These are phyloP conservation scores for Apiosordaria backusii DNA, from an alignment of 495 filamentous ascomycete species.

Conservation along the genomic window DNA sequence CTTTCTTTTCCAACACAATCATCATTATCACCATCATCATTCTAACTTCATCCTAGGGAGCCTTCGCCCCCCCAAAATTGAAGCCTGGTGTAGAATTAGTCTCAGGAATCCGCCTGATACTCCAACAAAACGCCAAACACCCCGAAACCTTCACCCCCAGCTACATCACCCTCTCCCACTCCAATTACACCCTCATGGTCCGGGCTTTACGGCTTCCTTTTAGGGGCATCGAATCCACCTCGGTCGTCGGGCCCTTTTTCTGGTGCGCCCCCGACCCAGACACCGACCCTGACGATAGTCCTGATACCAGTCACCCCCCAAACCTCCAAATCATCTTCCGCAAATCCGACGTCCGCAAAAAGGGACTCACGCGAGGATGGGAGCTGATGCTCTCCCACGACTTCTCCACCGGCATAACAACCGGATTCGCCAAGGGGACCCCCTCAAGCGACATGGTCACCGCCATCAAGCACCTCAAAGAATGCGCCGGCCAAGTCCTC, in stretches of 20 bases:
- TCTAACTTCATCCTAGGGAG: slow-evolving; percentile 36
- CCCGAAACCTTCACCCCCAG: slow-evolving; percentile 49
- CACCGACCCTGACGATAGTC: slow-evolving; percentile 28
- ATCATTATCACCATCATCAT: background rate
- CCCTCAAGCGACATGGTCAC: slow-evolving; percentile 45
- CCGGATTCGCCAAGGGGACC: slow-evolving; percentile 54
- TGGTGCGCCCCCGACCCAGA: slow-evolving; percentile 53
- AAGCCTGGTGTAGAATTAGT: slow-evolving; percentile 40
- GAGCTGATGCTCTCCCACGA: slow-evolving; percentile 57
- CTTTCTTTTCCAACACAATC: too few relatives aligned
- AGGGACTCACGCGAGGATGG: slow-evolving; percentile 55
- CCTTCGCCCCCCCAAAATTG: slow-evolving; percentile 43
- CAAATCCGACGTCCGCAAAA: slow-evolving; percentile 56
- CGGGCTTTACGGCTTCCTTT: slow-evolving; percentile 47
- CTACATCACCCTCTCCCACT: slow-evolving; percentile 41
- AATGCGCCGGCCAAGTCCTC: slow-evolving; percentile 42
- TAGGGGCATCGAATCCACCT: slow-evolving; percentile 47
- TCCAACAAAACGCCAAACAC: slow-evolving; percentile 50
- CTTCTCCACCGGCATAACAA: slow-evolving; percentile 48
- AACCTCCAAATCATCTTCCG: slow-evolving; percentile 55
- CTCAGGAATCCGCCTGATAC: slow-evolving; percentile 46
- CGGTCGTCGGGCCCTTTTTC: slow-evolving; percentile 54
- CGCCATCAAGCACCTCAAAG: slow-evolving; percentile 43
- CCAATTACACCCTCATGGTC: slow-evolving; percentile 43
- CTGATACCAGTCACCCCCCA: slow-evolving; percentile 27